phyloP scores from a whole-genome alignment of 2,329 filamentous ascomycete genomes.

The Aureobasidium lini region DNA sequence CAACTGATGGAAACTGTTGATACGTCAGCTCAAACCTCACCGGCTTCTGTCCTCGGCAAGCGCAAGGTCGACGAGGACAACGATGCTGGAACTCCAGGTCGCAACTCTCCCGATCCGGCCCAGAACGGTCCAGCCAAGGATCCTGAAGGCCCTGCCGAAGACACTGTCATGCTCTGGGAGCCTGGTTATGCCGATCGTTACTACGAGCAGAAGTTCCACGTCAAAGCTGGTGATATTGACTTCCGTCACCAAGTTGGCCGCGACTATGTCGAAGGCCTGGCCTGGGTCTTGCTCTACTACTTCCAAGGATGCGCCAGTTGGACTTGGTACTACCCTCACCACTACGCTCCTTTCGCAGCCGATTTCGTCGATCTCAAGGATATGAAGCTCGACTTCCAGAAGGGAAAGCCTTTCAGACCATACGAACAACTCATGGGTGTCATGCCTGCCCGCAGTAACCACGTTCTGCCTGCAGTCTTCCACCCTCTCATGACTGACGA shows the following conservation, averaged over 20 bases:
- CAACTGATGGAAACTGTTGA: conserved; percentile 15
- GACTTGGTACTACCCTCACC: conserved; percentile 99
- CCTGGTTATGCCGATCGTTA: conserved; percentile 92
- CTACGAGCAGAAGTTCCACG: conserved; percentile 93
- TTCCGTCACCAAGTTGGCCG: conserved; percentile 85
- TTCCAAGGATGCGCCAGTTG: conserved; percentile 97
- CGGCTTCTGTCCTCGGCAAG: conserved; percentile 56
- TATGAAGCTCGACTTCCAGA: conserved; percentile 73
- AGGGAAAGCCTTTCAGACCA: conserved; percentile 77
- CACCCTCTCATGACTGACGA: conserved; percentile 82
- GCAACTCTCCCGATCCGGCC: conserved; percentile 46
- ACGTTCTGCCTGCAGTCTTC: conserved; percentile 82
- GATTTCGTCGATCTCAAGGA: conserved; percentile 82
- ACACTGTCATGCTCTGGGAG: conserved; percentile 89
- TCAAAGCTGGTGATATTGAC: conserved; percentile 68
- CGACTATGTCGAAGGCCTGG: conserved; percentile 88
- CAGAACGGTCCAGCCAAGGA: conserved; percentile 29
- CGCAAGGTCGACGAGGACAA: conserved; percentile 62
- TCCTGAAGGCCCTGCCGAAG: conserved; percentile 58
- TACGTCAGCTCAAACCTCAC: conserved; percentile 18
- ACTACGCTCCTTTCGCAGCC: conserved; percentile 94
- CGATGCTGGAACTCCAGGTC: conserved; percentile 48
- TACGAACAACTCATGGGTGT: conserved; percentile 99
- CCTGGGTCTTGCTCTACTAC: conserved; percentile 94
- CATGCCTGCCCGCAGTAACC: conserved; percentile 83